These are phyloP conservation scores for Decorospora gaudefroyi DNA, from an alignment of 2,329 filamentous ascomycete genomes.

Conservation along the genomic window DNA sequence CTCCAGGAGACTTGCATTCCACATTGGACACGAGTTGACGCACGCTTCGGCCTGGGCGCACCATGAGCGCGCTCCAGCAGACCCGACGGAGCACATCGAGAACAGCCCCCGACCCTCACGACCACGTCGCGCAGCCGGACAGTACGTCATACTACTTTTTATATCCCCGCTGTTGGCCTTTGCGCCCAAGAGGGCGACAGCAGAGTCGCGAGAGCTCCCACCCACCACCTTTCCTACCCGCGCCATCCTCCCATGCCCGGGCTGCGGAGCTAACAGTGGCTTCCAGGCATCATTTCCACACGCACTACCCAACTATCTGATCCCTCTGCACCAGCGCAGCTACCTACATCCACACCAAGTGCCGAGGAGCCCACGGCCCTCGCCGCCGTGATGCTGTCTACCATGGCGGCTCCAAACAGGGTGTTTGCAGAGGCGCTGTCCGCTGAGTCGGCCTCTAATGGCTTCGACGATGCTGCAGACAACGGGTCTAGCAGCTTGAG, in stretches of 20 bases:
- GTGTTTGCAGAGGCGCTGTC: slow-evolving; percentile 22
- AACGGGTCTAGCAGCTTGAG: slow-evolving; percentile 83
- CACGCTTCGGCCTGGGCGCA: slow-evolving; percentile 43
- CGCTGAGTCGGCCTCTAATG: slow-evolving; percentile 17
- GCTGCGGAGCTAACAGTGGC: slow-evolving; percentile 13
- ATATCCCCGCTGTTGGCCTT: slow-evolving; percentile 11
- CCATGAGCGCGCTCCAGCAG: slow-evolving; percentile 48
- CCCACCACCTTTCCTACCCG: slow-evolving; percentile 5
- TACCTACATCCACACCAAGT: slow-evolving; percentile 19
- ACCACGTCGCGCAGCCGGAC: slow-evolving; percentile 22
- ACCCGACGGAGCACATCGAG: slow-evolving; percentile 46
- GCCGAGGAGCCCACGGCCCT: slow-evolving; percentile 17
- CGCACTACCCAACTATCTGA: slow-evolving; percentile 18
- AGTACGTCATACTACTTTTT: slow-evolving; percentile 26
- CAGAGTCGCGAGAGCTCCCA: slow-evolving; percentile 16
- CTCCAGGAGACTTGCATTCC: slow-evolving; percentile 9
- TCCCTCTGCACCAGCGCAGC: slow-evolving; percentile 27
- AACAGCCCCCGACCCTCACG: slow-evolving; percentile 34
- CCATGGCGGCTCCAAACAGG: slow-evolving; percentile 30
- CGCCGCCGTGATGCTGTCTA: slow-evolving; percentile 31
- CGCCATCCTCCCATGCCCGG: background rate
- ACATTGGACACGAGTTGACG: slow-evolving; percentile 36
- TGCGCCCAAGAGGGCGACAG: slow-evolving; percentile 27
- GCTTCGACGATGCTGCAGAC: slow-evolving; percentile 58
- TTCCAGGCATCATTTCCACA: slow-evolving; percentile 22